A percentile compares a stretch with the other conserved stretches of the same genome.
phyloP scores from a whole-genome alignment of 1,284 basidiomycete genomes.

The Cryptococcus wingfieldii region DNA sequence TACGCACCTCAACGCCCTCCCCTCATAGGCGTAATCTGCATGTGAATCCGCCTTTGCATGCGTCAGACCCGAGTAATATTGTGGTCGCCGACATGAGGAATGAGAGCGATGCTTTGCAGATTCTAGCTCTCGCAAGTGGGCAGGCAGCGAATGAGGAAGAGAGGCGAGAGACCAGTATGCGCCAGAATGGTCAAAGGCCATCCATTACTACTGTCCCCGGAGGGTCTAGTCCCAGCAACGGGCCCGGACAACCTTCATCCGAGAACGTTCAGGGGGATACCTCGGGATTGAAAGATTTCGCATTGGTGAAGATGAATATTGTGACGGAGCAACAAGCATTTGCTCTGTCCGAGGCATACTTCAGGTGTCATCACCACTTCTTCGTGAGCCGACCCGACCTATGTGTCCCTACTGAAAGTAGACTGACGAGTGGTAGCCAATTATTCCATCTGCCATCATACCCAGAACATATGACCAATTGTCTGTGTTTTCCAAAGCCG shows the following conservation, averaged over 20 bases:
- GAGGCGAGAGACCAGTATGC: slow-evolving; percentile 4
- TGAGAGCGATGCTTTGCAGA: slow-evolving; percentile 47
- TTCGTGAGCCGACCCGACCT: slow-evolving; percentile 36
- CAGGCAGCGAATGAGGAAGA: slow-evolving; percentile 13
- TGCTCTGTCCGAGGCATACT: slow-evolving; percentile 44
- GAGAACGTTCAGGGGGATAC: slow-evolving; percentile 2
- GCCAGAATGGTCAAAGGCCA: slow-evolving; percentile 1
- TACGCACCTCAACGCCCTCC: slow-evolving; percentile 10
- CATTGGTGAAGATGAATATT: slow-evolving; percentile 47
- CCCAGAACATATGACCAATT: slow-evolving; percentile 45
- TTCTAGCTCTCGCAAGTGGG: slow-evolving; percentile 45
- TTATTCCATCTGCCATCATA: slow-evolving; percentile 46
- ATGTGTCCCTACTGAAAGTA: background rate
- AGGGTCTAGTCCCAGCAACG: slow-evolving; percentile 1
- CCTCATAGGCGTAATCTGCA: slow-evolving; percentile 32
- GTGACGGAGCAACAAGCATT: slow-evolving; percentile 37
- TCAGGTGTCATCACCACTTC: slow-evolving; percentile 48
- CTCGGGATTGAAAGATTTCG: slow-evolving; percentile 35
- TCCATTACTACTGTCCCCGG: background rate
- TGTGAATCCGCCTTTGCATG: slow-evolving; percentile 34
- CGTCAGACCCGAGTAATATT: slow-evolving; percentile 40
- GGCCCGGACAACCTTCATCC: slow-evolving; percentile 1
- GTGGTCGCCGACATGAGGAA: slow-evolving; percentile 49
- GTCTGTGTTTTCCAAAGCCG: slow-evolving; percentile 44
- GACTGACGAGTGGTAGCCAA: slow-evolving; percentile 33